Evolutionary conservation across 257 asterid species (phyloP), one percentile per base, ranked within the genome.

Genomic region (Leptodermis oblonga): DNA sequence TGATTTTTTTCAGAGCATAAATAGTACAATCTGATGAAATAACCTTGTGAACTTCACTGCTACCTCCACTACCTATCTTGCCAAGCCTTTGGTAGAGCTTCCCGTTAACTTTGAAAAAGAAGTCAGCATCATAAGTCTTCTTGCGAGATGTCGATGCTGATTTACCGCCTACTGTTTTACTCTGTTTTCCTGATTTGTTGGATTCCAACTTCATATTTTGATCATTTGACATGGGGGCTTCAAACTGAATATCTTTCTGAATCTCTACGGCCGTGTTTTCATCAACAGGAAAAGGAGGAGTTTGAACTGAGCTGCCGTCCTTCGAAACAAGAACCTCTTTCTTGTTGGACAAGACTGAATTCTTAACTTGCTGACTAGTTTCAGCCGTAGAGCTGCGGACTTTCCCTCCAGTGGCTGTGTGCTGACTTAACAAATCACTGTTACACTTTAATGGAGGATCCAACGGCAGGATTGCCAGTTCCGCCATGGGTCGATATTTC

Each of bases 1-100:
- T 91, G 75, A 94, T 94, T 80, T 82, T 90, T 84, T 94, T 94
- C 76, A 94, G 79, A 70, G 99, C 99, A 79, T 86, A 94, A 68
- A 94, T 94, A 42, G 73, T 76, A 82, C 99, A 91, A 76, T 94
- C 99, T 26, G 96, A 85, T 73, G 99, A 84, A 78, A 94, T 94
- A 72, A 91, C 99, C 75, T 94, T 94, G 89, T 94, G 99, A 76
- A 94, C 99, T 83, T 94, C 99, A 74, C 99, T 94, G 81, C 97
- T 90, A 67, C 99, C 99, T 68, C 97, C 99, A 65, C 99, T 94
- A 49, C 99, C 99, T 53, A 94, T 94, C 88, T 94, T 94, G 51
- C 99, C 99, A 70, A 94, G 99, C 77, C 93, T 87, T 78, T 94
- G 99, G 75, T 94, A 94, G 73, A 85, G 86, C 86, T 91, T 94